Evolutionary conservation across 352 stramenopile species (phyloP).

Genomic region (Globisporangium recalcitrans): DNA sequence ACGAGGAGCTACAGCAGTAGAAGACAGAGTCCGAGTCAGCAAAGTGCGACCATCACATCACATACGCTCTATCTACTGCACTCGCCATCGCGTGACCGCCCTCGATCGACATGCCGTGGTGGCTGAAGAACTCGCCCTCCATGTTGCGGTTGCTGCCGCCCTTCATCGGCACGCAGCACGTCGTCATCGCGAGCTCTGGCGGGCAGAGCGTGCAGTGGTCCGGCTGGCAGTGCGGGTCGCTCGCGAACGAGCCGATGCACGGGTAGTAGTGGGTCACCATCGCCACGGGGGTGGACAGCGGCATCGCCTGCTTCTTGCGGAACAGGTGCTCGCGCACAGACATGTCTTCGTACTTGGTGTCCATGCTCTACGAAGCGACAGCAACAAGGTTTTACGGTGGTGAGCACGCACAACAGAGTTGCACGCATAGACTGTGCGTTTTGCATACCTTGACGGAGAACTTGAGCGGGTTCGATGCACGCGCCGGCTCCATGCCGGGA

Average conservation of each 20-base stretch:
- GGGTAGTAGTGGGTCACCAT: constrained; percentile 82
- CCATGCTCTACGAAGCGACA: constrained; percentile 41
- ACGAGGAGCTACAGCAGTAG: constrained; percentile 48
- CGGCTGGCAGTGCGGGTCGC: constrained; percentile 51
- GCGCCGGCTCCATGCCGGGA: constrained; percentile 48
- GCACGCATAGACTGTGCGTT: background rate
- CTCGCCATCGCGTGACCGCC: constrained; percentile 73
- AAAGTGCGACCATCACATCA: too few species aligned
- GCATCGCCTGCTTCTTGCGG: constrained; percentile 72
- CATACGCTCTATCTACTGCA: background rate
- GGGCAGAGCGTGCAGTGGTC: constrained; percentile 68
- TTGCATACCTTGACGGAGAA: constrained; percentile 51
- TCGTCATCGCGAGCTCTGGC: constrained; percentile 66
- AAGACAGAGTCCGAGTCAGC: background rate
- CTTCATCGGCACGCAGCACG: constrained; percentile 71
- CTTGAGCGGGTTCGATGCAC: constrained; percentile 58
- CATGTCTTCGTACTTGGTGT: constrained; percentile 80
- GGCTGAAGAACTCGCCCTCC: constrained; percentile 81
- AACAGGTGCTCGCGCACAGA: constrained; percentile 68
- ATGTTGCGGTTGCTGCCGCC: constrained; percentile 74
- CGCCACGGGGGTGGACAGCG: constrained; percentile 63
- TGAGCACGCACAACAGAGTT: background rate
- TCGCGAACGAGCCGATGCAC: constrained; percentile 59
- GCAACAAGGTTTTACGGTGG: background rate
- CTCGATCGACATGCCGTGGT: constrained; percentile 76